Base-by-base conservation (phyloP, 2,329 filamentous ascomycete genomes). In the Periconia macrospinosa region DNA sequence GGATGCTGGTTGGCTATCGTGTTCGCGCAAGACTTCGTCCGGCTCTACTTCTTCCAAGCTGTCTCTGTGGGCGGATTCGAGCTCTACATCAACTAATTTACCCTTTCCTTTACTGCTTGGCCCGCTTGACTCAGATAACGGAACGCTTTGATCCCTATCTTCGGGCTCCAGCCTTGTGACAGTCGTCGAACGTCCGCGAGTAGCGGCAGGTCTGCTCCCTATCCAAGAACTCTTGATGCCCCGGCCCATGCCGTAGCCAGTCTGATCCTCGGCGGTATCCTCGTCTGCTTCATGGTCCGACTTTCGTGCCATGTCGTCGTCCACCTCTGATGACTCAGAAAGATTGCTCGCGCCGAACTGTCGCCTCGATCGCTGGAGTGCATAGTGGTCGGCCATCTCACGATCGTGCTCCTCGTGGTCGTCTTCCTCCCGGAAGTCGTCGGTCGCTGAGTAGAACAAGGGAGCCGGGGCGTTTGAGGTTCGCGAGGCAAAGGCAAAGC, bases 311-410 rank as follows among this genome's bases (percentile, higher is more conserved):
- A 76, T 82, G 49, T 88, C 87, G 41, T 89, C 86, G 47, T 94
- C 92, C 2, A 89, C 85, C 63, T 95, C 92, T 2, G 89, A 88
- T 57, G 92, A 96, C 61, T 96, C 92, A 37, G 89, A 90, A 47
- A 97, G 77, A 62, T 90, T 86, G 73, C 89, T 91, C 14, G 88
- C 87, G 14, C 91, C 91, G 68, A 97, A 93, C 54, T 96, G 90
- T 45, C 92, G 85, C 62, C 94, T 85, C 60, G 93, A 97, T 63
- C 89, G 84, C 74, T 97, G 92, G 53, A 99, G 79, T 6, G 93
- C 93, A 75, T 92, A 95, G 61, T 94, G 87, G 75, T 97, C 94
- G n/a, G 92, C 92, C 33, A 93, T 90, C 69, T 97, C 93, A 50
- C 92, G 81, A 65, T 95, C 90, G 65, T 91, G 87, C 74, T 96